Conservation (phyloP, 495 filamentous ascomycete genomes). For the Umbilicaria muhlenbergii region DNA sequence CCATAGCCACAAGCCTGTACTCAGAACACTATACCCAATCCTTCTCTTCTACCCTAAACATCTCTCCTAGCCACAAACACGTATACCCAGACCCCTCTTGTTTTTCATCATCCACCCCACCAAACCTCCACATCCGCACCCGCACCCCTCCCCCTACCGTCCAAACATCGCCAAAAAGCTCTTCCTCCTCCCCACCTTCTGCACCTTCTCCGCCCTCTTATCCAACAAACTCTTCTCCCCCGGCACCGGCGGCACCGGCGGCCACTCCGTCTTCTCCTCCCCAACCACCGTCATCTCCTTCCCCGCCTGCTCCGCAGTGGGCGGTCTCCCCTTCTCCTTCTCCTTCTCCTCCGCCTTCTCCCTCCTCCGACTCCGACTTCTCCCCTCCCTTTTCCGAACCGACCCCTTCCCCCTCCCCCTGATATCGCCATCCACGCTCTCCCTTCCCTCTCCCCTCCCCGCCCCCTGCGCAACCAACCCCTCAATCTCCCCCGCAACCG, state of each 20-base stretch:
- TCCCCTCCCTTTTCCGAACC: conserved; percentile 49
- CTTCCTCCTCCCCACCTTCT: conserved; percentile 27
- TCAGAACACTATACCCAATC: too few species aligned
- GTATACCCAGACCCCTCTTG: too few species aligned
- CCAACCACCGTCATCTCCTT: background rate
- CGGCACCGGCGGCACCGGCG: conserved; percentile 16
- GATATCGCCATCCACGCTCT: background rate
- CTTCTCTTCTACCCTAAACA: too few species aligned
- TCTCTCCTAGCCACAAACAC: too few species aligned
- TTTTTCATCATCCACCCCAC: too few species aligned
- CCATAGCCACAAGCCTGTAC: too few species aligned
- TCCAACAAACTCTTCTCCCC: conserved; percentile 15
- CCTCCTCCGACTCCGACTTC: conserved; percentile 55
- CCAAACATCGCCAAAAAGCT: conserved; percentile 37
- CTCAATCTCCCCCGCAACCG: conserved; percentile 51
- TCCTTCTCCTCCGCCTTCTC: conserved; percentile 61
- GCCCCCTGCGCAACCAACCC: background rate
- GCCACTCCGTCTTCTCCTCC: conserved; percentile 1
- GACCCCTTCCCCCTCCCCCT: conserved; percentile 33
- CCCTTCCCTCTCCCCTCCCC: background rate
- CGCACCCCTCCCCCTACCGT: conserved; percentile 7
- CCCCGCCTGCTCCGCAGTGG: background rate
- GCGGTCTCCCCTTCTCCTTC: conserved; percentile 15
- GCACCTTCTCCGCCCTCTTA: conserved; percentile 18
- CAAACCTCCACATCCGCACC: too few species aligned